Conservation (phyloP, 2,329 filamentous ascomycete genomes). For the Xylaria sp. region DNA sequence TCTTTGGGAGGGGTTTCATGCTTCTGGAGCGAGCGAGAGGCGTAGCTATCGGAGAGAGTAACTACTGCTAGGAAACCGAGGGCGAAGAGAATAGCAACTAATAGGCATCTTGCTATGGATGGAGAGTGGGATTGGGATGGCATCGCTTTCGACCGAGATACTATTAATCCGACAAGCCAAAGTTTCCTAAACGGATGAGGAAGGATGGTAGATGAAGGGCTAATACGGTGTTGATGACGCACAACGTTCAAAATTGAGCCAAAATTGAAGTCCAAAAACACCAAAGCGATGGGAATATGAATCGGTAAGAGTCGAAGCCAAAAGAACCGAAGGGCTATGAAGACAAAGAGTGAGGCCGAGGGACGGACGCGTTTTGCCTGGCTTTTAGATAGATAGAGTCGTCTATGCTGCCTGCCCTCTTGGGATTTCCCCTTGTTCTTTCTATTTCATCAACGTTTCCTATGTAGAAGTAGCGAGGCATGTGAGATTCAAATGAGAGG, state of each 20-base stretch:
- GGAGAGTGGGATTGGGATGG: conserved; percentile 32
- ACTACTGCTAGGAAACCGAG: conserved; percentile 35
- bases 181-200: conserved; percentile 4
- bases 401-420: conserved; percentile 11
- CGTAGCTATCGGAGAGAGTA: conserved; percentile 24
- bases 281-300: conserved; percentile 41
- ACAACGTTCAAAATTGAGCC: conserved; percentile 42
- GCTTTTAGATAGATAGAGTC: neutral
- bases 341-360: conserved; percentile 15
- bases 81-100: conserved; percentile 34
- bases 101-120: conserved; percentile 35
- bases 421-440: conserved; percentile 3
- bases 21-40: conserved; percentile 24
- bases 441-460: conserved; percentile 5
- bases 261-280: conserved; percentile 48
- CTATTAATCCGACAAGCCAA: conserved; percentile 3
- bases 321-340: conserved; percentile 34
- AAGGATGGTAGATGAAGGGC: conserved; percentile 24
- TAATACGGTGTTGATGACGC: conserved; percentile 31
- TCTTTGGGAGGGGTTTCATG: conserved; percentile 12
- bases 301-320: conserved; percentile 32
- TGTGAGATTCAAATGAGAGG: neutral
- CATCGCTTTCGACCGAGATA: conserved; percentile 33
- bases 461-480: conserved; percentile 8
- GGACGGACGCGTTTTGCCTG: neutral